A percentile compares a stretch with the other conserved stretches of the same genome.
phyloP scores from a whole-genome alignment of 2,329 filamentous ascomycete genomes.

The Colletotrichum spinosum region DNA sequence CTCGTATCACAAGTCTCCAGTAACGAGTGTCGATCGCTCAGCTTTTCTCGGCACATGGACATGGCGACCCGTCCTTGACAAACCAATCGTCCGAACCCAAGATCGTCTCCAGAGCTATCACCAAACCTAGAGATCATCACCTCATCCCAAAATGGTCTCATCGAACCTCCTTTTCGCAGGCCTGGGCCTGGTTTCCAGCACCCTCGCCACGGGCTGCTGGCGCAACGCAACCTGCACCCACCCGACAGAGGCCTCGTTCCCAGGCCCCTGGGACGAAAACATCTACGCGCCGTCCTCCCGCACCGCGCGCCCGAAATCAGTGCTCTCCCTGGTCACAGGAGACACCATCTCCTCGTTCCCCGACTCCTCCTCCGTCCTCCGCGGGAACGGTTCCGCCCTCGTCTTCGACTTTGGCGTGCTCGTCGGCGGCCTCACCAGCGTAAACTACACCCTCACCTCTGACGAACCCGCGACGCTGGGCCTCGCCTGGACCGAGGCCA shows the following conservation, averaged over 20 bases:
- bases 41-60: too few relatives aligned
- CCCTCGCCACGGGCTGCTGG: constrained; percentile 59
- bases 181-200: constrained; percentile 1
- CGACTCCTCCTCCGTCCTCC: constrained; percentile 39
- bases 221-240: constrained; percentile 64
- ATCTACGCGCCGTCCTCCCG: constrained; percentile 67
- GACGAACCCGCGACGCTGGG: constrained; percentile 50
- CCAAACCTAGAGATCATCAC: background rate
- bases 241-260: constrained; percentile 61
- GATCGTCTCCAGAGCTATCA: background rate
- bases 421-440: constrained; percentile 65
- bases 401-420: constrained; percentile 71
- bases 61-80: too few relatives aligned
- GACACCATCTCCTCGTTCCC: constrained; percentile 46
- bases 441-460: constrained; percentile 58
- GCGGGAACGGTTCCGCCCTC: constrained; percentile 61
- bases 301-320: constrained; percentile 57
- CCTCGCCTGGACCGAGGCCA: constrained; percentile 60
- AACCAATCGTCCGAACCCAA: background rate
- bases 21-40: too few relatives aligned
- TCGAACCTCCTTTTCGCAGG: constrained; percentile 43
- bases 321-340: constrained; percentile 51
- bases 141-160: constrained; percentile 14
- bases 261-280: constrained; percentile 67
- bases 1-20: background rate